Percentiles rank a stretch among this genome's conserved stretches.
Evolutionary conservation across 192 early-diverging fungal genomes (phyloP).

Genomic region (Dimargaris verticillata): DNA sequence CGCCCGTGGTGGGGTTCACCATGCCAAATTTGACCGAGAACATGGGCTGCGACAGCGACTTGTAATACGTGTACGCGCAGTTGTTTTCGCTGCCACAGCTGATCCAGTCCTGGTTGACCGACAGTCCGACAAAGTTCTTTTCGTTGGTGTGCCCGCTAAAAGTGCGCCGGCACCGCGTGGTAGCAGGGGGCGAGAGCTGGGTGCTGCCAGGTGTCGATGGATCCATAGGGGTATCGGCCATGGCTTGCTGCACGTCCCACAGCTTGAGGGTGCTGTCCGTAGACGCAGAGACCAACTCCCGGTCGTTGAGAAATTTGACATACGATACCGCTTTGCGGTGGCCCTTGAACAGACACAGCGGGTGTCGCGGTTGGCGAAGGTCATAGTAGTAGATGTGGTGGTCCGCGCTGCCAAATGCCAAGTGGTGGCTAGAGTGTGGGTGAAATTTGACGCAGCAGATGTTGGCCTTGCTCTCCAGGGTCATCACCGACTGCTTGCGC

Average conservation of each 20-base stretch:
- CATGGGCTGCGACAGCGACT: conserved; percentile 51
- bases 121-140: conserved; percentile 94
- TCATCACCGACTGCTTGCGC: conserved; percentile 49
- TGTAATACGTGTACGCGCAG: conserved; percentile 72
- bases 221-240: background rate
- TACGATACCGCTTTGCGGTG: conserved; percentile 92
- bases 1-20: conserved; percentile 49
- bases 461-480: conserved; percentile 73
- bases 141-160: conserved; percentile 81
- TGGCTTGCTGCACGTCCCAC: conserved; percentile 36
- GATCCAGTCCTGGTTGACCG: conserved; percentile 66
- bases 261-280: conserved; percentile 83
- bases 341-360: conserved; percentile 60
- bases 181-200: conserved; percentile 13
- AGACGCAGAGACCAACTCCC: conserved; percentile 76
- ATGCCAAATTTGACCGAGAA: conserved; percentile 63
- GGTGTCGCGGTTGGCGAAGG: conserved; percentile 48
- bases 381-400: conserved; percentile 89
- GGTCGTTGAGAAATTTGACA: conserved; percentile 62
- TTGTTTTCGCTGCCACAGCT: conserved; percentile 90
- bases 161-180: conserved; percentile 36
- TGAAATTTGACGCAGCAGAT: conserved; percentile 91
- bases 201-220: background rate
- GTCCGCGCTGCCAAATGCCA: conserved; percentile 86
- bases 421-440: conserved; percentile 47